Evolutionary conservation across 352 stramenopile genomes (phyloP), one percentile per base, ranked within the genome.

Genomic region (Phytophthora europaea): DNA sequence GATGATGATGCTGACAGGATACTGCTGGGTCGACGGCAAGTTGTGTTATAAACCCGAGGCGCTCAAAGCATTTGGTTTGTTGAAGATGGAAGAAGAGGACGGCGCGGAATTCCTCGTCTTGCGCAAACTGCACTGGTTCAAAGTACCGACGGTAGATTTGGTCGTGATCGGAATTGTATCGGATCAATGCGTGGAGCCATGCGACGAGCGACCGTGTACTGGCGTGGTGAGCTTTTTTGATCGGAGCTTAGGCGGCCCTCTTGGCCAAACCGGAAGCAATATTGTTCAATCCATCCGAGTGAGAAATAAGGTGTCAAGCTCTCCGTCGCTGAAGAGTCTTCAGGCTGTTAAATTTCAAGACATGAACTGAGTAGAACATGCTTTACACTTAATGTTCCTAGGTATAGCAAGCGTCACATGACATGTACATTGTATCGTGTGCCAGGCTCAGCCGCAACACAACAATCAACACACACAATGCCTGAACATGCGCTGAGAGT

Each of bases 1-100:
- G 47, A 67, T 76, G 62, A 38, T 69, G 12, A 61, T 70, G 53
- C 40, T 80, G 15, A n/a, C 28, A 12, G 68, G 68, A n/a, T 80
- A 80, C 48, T 34, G 57, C 8, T 61, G 53, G 53, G 51, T 67
- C 34, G 22, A 56, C 4, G 54, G 58, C 7, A 72, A 64, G 2
- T 43, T 79, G 4, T 70, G 61, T 16, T 79, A 76, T 53, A 61
- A 34, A 13, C 22, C 38, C 3, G 53, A 67, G 2, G 60, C 51
- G 6, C 33, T 76, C 8, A 79, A 73, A 65, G 59, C 73, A 0
- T 67, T 76, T 38, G 68, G 68, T 0, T 9, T 76, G 13, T 15
- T 79, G 10, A 67, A 57, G 20, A 62, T 76, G 62, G 53, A 67
- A 6, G 67, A 73, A 40, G 62, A 67, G 13, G 67, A 61, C 16